Evolutionary conservation across 257 asterid species (phyloP).

Genomic region (Solanum clarkiae): DNA sequence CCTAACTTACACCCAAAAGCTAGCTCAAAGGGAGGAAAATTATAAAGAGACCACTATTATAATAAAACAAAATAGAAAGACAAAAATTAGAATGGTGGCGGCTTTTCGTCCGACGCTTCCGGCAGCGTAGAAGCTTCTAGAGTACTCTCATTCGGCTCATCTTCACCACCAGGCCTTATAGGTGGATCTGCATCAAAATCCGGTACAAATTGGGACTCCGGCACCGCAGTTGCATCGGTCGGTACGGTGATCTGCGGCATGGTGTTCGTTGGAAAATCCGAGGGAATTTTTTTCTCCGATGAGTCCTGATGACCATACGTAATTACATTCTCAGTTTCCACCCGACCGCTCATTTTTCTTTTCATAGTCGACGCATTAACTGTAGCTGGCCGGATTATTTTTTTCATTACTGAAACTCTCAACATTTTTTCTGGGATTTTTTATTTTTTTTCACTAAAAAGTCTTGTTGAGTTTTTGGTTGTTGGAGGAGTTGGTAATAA

Average conservation of each 20-base stretch:
- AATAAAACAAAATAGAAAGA: too few species aligned
- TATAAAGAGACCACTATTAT: too few species aligned
- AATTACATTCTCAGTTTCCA: background rate
- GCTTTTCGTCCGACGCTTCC: background rate
- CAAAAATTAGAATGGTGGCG: background rate
- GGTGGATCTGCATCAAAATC: constrained; percentile 2
- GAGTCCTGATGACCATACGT: background rate
- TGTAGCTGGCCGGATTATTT: background rate
- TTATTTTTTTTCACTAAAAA: too few species aligned
- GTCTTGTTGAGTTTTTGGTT: background rate
- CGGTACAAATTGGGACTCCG: background rate
- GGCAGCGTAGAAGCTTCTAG: background rate
- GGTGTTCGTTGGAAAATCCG: background rate
- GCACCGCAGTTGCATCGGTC: background rate
- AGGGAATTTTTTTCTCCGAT: background rate
- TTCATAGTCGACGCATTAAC: background rate
- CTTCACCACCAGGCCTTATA: background rate
- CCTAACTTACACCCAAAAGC: too few species aligned
- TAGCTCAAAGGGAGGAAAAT: too few species aligned
- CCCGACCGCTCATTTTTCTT: background rate
- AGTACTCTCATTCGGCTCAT: background rate
- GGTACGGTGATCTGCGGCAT: background rate
- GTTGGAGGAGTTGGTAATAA: background rate
- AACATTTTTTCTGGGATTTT: background rate
- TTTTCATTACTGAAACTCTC: background rate